Evolutionary conservation across 331 rosid species (phyloP).

Genomic region (Malus hybrid): DNA sequence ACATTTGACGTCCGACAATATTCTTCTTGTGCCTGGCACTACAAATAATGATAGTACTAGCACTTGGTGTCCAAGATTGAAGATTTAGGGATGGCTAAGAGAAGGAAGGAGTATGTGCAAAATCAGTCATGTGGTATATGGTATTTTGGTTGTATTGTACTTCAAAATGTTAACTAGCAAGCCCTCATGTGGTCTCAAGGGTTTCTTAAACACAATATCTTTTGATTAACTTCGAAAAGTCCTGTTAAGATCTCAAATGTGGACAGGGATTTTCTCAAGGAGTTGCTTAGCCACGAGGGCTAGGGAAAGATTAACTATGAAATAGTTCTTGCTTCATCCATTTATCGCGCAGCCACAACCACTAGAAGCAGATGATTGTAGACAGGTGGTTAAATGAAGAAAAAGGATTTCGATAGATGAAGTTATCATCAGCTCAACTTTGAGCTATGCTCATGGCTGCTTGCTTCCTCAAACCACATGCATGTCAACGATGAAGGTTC

Average conservation of each 20-base stretch:
- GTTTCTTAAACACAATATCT: too few relatives aligned
- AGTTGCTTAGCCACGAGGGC: neutral
- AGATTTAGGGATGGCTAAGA: too few relatives aligned
- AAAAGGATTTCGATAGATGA: too few relatives aligned
- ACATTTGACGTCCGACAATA: too few relatives aligned
- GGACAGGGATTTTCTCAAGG: neutral
- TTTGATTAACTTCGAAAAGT: neutral
- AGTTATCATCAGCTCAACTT: neutral
- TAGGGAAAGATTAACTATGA: neutral
- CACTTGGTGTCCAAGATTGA: too few relatives aligned
- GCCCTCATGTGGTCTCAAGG: neutral
- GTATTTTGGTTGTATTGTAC: constrained; percentile 22
- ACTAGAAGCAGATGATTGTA: neutral
- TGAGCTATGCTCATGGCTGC: neutral
- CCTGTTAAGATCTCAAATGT: neutral
- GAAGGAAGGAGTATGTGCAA: neutral
- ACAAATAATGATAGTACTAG: too few relatives aligned
- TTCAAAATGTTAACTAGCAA: constrained; percentile 14
- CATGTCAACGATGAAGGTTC: neutral
- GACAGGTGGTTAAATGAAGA: neutral
- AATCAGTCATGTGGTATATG: constrained; percentile 16
- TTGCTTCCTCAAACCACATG: neutral
- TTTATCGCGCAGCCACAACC: neutral
- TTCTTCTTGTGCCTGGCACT: too few relatives aligned
- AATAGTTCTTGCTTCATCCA: neutral